Evolutionary conservation across 352 stramenopile genomes (phyloP).

Genomic region (Pythium aquatile): DNA sequence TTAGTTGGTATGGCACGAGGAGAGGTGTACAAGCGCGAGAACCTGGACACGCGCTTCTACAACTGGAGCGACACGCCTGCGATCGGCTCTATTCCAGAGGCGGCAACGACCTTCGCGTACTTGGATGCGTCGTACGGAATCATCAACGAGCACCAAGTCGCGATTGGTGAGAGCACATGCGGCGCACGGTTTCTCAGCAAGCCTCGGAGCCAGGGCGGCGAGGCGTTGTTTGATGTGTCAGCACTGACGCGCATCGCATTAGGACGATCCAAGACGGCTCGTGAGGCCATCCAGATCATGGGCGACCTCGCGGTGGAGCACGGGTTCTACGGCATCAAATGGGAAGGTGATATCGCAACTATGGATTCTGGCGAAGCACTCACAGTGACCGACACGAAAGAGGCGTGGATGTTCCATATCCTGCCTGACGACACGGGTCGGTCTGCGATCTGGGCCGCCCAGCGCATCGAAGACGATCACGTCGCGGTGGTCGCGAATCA

Average conservation of each 20-base stretch:
- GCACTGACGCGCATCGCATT: slow-evolving; percentile 90
- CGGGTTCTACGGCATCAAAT: slow-evolving; percentile 92
- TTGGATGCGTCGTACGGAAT: slow-evolving; percentile 81
- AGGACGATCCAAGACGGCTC: slow-evolving; percentile 77
- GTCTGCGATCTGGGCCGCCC: slow-evolving; percentile 92
- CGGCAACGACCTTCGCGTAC: slow-evolving; percentile 67
- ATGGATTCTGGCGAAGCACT: slow-evolving; percentile 89
- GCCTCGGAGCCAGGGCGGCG: slow-evolving; percentile 58
- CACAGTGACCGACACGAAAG: slow-evolving; percentile 86
- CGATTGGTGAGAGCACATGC: slow-evolving; percentile 83
- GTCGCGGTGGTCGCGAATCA: slow-evolving; percentile 90
- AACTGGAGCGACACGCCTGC: slow-evolving; percentile 56
- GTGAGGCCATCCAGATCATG: slow-evolving; percentile 89
- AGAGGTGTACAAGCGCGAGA: slow-evolving; percentile 57
- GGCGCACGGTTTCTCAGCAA: slow-evolving; percentile 63
- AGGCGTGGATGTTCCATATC: slow-evolving; percentile 97
- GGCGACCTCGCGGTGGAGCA: slow-evolving; percentile 90
- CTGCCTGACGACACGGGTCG: slow-evolving; percentile 91
- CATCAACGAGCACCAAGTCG: slow-evolving; percentile 81
- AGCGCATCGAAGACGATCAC: slow-evolving; percentile 89
- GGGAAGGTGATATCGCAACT: slow-evolving; percentile 58
- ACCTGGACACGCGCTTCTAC: slow-evolving; percentile 68
- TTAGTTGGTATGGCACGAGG: slow-evolving; percentile 60
- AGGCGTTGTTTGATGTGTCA: slow-evolving; percentile 87
- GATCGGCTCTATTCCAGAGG: slow-evolving; percentile 73